Evolutionary conservation across 306 rosid species (phyloP).

Genomic region (Quercus ilex): DNA sequence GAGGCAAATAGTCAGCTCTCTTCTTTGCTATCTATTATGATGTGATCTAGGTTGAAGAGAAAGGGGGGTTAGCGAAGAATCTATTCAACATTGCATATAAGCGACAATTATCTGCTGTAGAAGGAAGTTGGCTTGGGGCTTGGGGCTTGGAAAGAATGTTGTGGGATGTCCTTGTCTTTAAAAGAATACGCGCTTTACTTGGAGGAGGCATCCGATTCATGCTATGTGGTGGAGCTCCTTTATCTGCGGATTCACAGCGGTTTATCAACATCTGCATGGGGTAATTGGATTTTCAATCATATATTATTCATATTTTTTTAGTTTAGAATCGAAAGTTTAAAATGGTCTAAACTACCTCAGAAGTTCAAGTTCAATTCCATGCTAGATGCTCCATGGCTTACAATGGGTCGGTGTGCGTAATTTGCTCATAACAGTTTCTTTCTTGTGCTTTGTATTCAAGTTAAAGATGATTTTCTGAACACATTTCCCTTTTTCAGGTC

Average conservation of each 20-base stretch:
- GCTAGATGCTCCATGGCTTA: neutral
- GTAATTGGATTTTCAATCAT: conserved; percentile 33
- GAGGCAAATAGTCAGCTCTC: neutral
- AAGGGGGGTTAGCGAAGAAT: conserved; percentile 57
- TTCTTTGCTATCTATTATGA: conserved; percentile 13
- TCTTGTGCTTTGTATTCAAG: neutral
- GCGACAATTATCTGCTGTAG: conserved; percentile 64
- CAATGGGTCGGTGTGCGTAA: neutral
- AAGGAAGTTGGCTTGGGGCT: conserved; percentile 99
- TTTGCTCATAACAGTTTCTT: neutral
- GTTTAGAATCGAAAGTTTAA: neutral
- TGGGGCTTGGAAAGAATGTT: conserved; percentile 76
- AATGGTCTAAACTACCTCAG: neutral
- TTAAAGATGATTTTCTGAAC: conserved; percentile 15
- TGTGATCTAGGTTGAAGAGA: conserved; percentile 62
- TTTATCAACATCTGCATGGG: conserved; percentile 91
- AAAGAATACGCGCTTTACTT: conserved; percentile 50
- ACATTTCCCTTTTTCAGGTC: conserved; percentile 46
- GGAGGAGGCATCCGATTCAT: conserved; percentile 74
- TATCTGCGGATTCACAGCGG: conserved; percentile 75
- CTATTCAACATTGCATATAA: conserved; percentile 62
- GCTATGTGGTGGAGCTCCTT: conserved; percentile 96
- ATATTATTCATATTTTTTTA: neutral
- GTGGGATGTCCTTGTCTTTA: conserved; percentile 72
- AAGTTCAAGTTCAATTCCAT: neutral